These are phyloP conservation scores for Amanita rubescens DNA, from an alignment of 768 basidiomycete genomes.

Conservation along the genomic window DNA sequence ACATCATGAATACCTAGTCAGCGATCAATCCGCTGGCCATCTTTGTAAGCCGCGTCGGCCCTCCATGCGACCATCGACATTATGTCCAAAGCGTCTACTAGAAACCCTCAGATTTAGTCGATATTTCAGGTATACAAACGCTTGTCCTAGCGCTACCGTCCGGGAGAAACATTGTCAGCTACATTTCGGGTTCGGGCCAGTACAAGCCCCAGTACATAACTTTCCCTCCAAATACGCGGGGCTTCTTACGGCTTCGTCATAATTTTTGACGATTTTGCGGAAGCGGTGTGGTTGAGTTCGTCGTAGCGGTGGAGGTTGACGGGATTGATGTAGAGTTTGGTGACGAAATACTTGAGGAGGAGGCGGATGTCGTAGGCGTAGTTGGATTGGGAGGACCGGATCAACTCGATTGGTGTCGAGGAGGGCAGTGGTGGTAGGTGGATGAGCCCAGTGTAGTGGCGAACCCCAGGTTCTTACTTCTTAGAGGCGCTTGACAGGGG, in stretches of 20 bases:
- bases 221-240: no score
- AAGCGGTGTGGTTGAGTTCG: constrained; percentile 88
- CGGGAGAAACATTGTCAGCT: no score
- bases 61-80: neutral
- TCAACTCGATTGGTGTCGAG: constrained; percentile 25
- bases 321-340: constrained; percentile 69
- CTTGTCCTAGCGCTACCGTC: no score
- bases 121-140: no score
- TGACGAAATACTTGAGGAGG: constrained; percentile 85
- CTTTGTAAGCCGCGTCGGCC: no score
- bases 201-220: no score
- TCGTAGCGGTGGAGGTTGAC: constrained; percentile 79
- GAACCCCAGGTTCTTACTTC: constrained; percentile 48
- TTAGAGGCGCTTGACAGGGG: constrained; percentile 51
- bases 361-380: constrained; percentile 83
- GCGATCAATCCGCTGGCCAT: no score
- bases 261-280: constrained; percentile 95
- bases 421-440: neutral
- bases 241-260: constrained; percentile 97
- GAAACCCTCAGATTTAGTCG: no score
- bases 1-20: neutral
- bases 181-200: no score
- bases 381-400: constrained; percentile 77
- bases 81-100: no score
- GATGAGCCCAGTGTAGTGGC: constrained; percentile 26